These are phyloP conservation scores for Apium graveolens DNA, from an alignment of 129 eudicot genomes.

Conservation along the genomic window DNA sequence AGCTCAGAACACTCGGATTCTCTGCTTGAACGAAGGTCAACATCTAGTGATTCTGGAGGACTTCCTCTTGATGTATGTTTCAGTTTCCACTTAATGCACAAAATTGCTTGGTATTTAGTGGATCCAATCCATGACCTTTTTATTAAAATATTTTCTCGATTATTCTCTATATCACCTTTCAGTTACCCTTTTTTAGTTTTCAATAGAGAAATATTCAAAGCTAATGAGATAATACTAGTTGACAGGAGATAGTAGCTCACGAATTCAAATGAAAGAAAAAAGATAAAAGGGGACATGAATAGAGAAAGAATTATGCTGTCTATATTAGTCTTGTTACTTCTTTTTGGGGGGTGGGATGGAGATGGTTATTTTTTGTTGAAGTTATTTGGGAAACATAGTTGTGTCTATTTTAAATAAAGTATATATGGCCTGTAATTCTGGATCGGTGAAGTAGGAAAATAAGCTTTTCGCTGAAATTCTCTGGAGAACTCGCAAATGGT, in stretches of 20 bases:
- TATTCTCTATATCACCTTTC: neutral
- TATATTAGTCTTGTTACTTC: neutral
- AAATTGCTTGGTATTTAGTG: neutral
- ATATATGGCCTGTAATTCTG: neutral
- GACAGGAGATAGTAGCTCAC: neutral
- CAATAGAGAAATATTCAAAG: neutral
- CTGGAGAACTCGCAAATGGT: neutral
- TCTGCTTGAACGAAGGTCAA: conserved; percentile 25
- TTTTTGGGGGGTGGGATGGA: neutral
- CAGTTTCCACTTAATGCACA: neutral
- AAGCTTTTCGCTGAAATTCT: neutral
- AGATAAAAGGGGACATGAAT: neutral
- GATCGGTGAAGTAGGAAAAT: neutral
- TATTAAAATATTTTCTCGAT: neutral
- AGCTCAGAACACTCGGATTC: conserved; percentile 46
- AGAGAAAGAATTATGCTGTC: neutral
- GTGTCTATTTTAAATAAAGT: neutral
- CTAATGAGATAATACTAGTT: neutral
- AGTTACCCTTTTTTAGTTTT: neutral
- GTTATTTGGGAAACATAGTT: neutral
- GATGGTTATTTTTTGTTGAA: neutral
- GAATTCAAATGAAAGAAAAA: neutral
- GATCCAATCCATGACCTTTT: neutral
- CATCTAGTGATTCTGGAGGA: conserved; percentile 52
- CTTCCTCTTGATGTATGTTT: conserved; percentile 71